Conservation (phyloP, 352 stramenopile genomes). For the Blastocystis sp. region DNA sequence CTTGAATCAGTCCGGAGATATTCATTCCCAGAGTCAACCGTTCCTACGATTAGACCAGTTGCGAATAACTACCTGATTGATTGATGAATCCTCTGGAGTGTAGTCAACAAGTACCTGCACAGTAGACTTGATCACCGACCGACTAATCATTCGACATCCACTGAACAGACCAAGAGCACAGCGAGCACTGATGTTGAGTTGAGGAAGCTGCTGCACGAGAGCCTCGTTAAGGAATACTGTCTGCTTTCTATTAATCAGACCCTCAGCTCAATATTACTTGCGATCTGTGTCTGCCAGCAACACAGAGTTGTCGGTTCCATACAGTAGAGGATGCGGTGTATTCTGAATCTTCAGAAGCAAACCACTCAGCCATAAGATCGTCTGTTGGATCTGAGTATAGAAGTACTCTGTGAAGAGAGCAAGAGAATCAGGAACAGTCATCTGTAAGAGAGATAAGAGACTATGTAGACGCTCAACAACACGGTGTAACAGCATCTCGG, state of each 20-base stretch:
- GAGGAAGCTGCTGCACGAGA: not conserved
- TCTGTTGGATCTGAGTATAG: conserved; percentile 51
- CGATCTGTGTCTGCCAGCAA: not conserved
- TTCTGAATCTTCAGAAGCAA: not conserved
- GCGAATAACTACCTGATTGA: not conserved
- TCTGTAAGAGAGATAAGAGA: conserved; percentile 18
- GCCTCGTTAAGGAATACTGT: not conserved
- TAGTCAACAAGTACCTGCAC: conserved; percentile 1
- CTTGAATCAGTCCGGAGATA: not conserved
- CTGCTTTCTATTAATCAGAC: not conserved
- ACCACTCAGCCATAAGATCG: not conserved
- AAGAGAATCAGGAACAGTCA: not conserved
- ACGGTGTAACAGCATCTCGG: not conserved
- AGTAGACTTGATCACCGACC: not conserved
- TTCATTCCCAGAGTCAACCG: not conserved
- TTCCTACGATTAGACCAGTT: not conserved
- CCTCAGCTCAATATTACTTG: not conserved
- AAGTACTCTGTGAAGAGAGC: conserved; percentile 54
- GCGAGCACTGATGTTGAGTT: not conserved
- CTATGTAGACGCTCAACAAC: conserved; percentile 17
- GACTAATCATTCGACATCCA: not conserved
- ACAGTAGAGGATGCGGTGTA: conserved; percentile 9
- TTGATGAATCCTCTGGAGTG: not conserved
- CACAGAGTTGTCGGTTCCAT: not conserved
- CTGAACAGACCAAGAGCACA: not conserved